Evolutionary conservation across 2,329 filamentous ascomycete genomes (phyloP).

Genomic region (Pyrenochaeta sp.): DNA sequence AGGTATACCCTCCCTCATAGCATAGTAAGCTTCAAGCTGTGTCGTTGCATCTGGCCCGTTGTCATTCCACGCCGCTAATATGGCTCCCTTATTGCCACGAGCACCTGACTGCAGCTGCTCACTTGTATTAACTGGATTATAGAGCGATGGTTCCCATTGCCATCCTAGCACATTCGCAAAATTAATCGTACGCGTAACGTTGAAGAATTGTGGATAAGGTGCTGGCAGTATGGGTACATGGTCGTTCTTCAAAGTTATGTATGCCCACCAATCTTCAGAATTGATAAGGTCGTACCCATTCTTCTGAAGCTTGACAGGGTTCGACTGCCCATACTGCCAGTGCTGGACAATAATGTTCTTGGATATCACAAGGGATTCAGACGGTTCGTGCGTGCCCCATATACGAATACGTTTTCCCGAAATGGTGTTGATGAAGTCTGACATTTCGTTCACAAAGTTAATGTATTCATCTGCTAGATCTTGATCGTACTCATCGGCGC

Average conservation of each 20-base stretch:
- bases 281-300: conserved; percentile 55
- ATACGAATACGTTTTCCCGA: conserved; percentile 45
- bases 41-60: conserved; percentile 60
- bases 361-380: conserved; percentile 48
- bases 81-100: conserved; percentile 43
- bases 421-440: conserved; percentile 39
- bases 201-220: conserved; percentile 59
- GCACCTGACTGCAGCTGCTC: conserved; percentile 47
- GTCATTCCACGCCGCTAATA: conserved; percentile 59
- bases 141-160: conserved; percentile 59
- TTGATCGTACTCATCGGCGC: conserved; percentile 49
- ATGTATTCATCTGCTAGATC: conserved; percentile 48
- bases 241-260: conserved; percentile 64
- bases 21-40: conserved; percentile 59
- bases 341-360: conserved; percentile 56
- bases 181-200: conserved; percentile 54
- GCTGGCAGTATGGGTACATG: conserved; percentile 58
- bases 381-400: conserved; percentile 57
- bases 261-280: conserved; percentile 63
- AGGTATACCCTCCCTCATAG: conserved; percentile 56
- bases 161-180: conserved; percentile 54
- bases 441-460: conserved; percentile 49
- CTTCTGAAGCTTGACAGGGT: conserved; percentile 52
- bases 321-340: conserved; percentile 60
- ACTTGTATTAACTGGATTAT: conserved; percentile 55